phyloP scores from a whole-genome alignment of 768 basidiomycete species.

The Trametes cubensis region DNA sequence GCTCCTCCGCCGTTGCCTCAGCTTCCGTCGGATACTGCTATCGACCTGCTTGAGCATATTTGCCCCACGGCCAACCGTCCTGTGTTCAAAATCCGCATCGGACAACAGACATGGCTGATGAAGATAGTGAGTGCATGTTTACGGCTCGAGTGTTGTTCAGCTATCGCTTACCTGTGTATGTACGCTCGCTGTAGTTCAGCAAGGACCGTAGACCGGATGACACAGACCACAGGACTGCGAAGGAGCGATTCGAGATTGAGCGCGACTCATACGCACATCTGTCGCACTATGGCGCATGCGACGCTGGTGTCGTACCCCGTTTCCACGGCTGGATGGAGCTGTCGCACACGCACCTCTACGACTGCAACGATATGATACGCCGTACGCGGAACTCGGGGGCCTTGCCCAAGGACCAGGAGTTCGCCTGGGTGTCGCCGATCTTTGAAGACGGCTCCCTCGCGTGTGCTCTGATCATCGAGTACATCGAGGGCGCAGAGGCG shows the following conservation, averaged over 20 bases:
- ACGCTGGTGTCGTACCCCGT: slow-evolving; percentile 11
- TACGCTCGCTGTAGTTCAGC: no score
- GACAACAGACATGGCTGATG: no score
- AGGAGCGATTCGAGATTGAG: slow-evolving; percentile 13
- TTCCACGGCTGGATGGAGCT: slow-evolving; percentile 28
- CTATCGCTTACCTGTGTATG: no score
- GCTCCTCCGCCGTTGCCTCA: no score
- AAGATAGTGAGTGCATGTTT: no score
- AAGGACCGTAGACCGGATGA: no score
- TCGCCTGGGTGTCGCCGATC: slow-evolving; percentile 2
- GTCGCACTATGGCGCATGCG: slow-evolving; percentile 18
- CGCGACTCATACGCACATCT: slow-evolving; percentile 20
- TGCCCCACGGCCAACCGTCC: no score
- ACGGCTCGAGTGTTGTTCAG: no score
- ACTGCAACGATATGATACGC: neutral
- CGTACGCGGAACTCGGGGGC: neutral
- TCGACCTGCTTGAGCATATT: neutral
- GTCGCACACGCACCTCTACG: neutral
- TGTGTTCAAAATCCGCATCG: no score
- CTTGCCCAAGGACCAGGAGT: neutral
- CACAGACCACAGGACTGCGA: no score
- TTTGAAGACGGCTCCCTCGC: neutral
- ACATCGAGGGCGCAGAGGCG: neutral
- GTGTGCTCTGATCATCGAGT: neutral
- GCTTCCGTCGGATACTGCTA: neutral